A percentile compares a stretch with the other conserved stretches of the same genome.
These are phyloP conservation scores for Boletus vinaceobasis DNA, from an alignment of 768 basidiomycete genomes.

Conservation along the genomic window DNA sequence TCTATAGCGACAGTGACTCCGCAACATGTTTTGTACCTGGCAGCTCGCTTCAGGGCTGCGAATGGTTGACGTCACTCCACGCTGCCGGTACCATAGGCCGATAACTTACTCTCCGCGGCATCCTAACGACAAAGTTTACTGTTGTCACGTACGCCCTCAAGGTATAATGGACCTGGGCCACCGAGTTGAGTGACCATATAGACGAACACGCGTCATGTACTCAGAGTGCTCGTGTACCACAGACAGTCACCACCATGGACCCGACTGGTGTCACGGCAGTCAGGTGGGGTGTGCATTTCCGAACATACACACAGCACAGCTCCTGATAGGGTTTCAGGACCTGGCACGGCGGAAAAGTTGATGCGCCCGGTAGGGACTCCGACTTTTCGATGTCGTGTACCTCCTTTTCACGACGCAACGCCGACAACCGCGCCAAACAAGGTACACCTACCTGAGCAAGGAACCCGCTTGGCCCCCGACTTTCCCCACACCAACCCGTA, in stretches of 20 bases:
- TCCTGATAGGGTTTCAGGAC: neutral
- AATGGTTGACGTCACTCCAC: slow-evolving; percentile 27
- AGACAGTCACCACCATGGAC: neutral
- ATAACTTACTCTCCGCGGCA: slow-evolving; percentile 20
- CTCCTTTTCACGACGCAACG: neutral
- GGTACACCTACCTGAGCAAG: neutral
- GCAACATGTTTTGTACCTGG: slow-evolving; percentile 1
- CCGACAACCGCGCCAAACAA: neutral
- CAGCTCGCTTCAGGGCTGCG: slow-evolving; percentile 16
- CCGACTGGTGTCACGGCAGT: neutral
- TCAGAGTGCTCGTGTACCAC: neutral
- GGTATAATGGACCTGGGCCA: slow-evolving; percentile 4
- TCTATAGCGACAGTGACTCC: slow-evolving; percentile 6
- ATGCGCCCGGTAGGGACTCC: neutral
- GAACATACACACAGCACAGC: neutral
- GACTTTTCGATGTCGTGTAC: neutral
- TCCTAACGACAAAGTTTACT: slow-evolving; percentile 4
- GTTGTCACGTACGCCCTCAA: slow-evolving; percentile 7
- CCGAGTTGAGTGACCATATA: slow-evolving; percentile 1
- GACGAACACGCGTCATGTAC: neutral
- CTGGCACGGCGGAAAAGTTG: neutral
- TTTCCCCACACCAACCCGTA: slow-evolving; percentile 1
- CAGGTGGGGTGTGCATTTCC: no score
- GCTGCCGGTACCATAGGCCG: slow-evolving; percentile 20
- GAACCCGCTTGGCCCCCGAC: neutral